Conservation (phyloP, 805 yeast species). For the Suhomyces prunicola region DNA sequence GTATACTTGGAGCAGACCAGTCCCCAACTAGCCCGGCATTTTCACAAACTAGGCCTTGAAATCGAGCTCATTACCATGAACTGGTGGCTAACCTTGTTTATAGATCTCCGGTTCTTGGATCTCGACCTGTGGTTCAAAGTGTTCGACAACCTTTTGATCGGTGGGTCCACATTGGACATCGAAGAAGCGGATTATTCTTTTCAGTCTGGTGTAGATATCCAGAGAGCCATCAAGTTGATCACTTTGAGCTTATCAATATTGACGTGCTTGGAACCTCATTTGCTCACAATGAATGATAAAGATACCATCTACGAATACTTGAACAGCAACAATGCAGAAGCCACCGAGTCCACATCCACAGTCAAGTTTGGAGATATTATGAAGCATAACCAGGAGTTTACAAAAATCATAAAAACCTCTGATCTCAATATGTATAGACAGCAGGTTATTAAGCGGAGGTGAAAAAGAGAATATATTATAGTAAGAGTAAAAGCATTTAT, state of each 20-base stretch:
- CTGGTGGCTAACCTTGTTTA: constrained; percentile 57
- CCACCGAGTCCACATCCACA: not conserved
- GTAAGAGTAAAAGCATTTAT: too few relatives aligned
- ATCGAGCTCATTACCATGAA: constrained; percentile 49
- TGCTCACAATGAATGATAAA: constrained; percentile 22
- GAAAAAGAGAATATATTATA: too few relatives aligned
- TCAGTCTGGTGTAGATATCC: constrained; percentile 1
- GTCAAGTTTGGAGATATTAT: constrained; percentile 11
- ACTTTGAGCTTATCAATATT: constrained; percentile 34
- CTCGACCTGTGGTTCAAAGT: constrained; percentile 50
- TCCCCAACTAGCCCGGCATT: constrained; percentile 41
- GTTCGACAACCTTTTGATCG: constrained; percentile 45
- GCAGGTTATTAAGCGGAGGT: not conserved
- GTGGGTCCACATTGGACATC: not conserved
- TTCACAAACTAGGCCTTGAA: constrained; percentile 35
- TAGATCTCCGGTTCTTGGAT: constrained; percentile 43
- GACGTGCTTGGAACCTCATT: constrained; percentile 30
- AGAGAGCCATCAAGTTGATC: constrained; percentile 28
- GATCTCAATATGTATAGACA: constrained; percentile 1
- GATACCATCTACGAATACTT: constrained; percentile 28
- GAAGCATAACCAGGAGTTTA: constrained; percentile 7
- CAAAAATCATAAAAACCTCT: constrained; percentile 1
- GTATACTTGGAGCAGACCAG: constrained; percentile 31
- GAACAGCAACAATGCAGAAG: constrained; percentile 4
- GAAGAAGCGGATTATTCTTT: not conserved